Evolutionary conservation across 2,329 filamentous ascomycete genomes (phyloP).

Genomic region (Diatrype stigma): DNA sequence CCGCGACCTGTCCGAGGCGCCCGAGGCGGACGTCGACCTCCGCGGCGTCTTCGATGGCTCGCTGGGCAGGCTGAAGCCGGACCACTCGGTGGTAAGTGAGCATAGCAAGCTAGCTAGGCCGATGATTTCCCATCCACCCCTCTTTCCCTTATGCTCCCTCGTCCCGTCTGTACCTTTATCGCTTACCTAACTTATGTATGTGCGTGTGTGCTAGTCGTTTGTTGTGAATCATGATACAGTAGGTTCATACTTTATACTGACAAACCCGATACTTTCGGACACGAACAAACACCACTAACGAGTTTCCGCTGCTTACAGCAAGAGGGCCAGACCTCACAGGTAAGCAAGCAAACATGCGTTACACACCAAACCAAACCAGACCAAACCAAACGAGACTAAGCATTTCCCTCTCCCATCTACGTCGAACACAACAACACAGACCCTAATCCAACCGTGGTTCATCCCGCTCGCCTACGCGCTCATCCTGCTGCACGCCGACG

Average conservation of each 20-base stretch:
- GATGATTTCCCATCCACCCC: too few relatives aligned
- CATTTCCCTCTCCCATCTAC: neutral
- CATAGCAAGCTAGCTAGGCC: too few relatives aligned
- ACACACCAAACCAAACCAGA: too few relatives aligned
- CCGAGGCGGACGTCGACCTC: slow-evolving; percentile 48
- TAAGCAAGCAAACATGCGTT: neutral
- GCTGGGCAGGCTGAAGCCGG: slow-evolving; percentile 41
- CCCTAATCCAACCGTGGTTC: slow-evolving; percentile 60
- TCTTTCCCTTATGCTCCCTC: too few relatives aligned
- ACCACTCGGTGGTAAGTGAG: slow-evolving; percentile 34
- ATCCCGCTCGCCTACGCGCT: slow-evolving; percentile 68
- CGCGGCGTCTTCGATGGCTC: slow-evolving; percentile 57
- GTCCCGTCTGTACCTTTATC: too few relatives aligned
- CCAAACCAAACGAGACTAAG: too few relatives aligned
- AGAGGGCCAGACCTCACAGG: slow-evolving; percentile 2
- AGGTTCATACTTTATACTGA: neutral
- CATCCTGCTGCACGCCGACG: slow-evolving; percentile 54
- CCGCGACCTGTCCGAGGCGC: slow-evolving; percentile 50
- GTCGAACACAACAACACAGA: slow-evolving; percentile 40
- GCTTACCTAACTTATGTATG: too few relatives aligned
- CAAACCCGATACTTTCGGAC: too few relatives aligned
- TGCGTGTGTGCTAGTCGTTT: too few relatives aligned
- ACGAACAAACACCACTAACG: too few relatives aligned
- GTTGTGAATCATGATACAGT: slow-evolving; percentile 66
- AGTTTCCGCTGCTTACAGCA: slow-evolving; percentile 1